These are phyloP conservation scores for Tetradesmus lagerheimii DNA, from an alignment of 139 green algal genomes.

Conservation along the genomic window DNA sequence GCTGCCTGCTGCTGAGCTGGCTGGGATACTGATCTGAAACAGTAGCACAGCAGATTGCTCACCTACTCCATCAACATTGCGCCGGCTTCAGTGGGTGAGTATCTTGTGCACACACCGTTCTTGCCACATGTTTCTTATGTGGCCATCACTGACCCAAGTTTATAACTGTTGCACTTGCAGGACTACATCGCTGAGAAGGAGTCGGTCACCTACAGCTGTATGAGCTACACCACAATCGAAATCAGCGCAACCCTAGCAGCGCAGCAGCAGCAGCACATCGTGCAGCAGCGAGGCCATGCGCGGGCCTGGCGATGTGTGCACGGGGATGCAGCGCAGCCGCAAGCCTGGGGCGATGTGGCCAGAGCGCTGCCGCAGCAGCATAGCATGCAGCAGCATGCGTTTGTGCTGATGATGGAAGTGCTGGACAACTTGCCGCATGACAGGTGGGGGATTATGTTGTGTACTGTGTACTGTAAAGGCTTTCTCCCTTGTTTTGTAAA, in stretches of 20 bases:
- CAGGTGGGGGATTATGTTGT: background rate
- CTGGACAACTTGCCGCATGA: conserved; percentile 86
- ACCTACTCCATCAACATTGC: too few relatives aligned
- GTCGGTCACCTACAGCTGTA: conserved; percentile 66
- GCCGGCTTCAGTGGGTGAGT: too few relatives aligned
- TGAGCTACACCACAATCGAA: conserved; percentile 80
- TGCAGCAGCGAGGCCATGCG: conserved; percentile 21
- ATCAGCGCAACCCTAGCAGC: conserved; percentile 73
- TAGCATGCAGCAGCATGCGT: conserved; percentile 52
- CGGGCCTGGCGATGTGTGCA: conserved; percentile 8
- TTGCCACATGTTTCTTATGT: too few relatives aligned
- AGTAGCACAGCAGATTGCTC: too few relatives aligned
- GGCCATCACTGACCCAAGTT: too few relatives aligned
- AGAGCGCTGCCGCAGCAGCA: background rate
- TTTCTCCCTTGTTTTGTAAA: too few relatives aligned
- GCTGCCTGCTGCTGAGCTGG: too few relatives aligned
- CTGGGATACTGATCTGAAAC: too few relatives aligned
- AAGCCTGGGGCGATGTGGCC: conserved; percentile 55
- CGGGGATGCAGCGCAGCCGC: conserved; percentile 56
- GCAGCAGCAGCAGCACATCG: conserved; percentile 59
- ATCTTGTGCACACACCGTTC: too few relatives aligned
- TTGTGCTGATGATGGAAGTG: conserved; percentile 84
- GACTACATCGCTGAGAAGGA: conserved; percentile 70
- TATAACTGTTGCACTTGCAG: too few relatives aligned
- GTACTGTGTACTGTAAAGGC: too few relatives aligned